A percentile compares a stretch with the other conserved stretches of the same genome.
Conservation (phyloP, 192 early-diverging fungal species). For the Podila epicladia region DNA sequence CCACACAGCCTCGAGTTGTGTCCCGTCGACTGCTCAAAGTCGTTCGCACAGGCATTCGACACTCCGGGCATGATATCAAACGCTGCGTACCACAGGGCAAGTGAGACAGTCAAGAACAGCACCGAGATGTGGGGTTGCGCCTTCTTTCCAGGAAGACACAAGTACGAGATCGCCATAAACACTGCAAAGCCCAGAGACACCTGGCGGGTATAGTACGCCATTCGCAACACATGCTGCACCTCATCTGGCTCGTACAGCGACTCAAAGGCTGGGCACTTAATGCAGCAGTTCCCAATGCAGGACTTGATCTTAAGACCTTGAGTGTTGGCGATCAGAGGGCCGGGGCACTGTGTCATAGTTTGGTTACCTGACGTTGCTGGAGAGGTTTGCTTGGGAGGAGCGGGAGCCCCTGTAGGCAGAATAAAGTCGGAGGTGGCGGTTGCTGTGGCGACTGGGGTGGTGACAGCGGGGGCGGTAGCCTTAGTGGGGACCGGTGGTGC, state of each 20-base stretch:
- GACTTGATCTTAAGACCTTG: constrained; percentile 23
- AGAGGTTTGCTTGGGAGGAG: background rate
- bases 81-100: constrained; percentile 23
- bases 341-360: constrained; percentile 11
- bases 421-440: background rate
- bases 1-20: constrained; percentile 36
- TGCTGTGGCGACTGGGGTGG: background rate
- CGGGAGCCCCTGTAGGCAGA: background rate
- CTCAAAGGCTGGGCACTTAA: constrained; percentile 35
- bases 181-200: constrained; percentile 22
- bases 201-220: constrained; percentile 16
- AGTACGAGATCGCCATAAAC: constrained; percentile 44
- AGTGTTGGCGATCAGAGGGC: constrained; percentile 33
- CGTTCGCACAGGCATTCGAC: constrained; percentile 31
- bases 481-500: background rate
- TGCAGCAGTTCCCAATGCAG: constrained; percentile 23
- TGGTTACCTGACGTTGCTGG: background rate
- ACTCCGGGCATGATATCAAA: constrained; percentile 32
- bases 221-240: constrained; percentile 9
- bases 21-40: constrained; percentile 31
- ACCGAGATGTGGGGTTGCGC: constrained; percentile 45
- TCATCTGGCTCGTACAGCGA: constrained; percentile 26
- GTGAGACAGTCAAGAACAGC: constrained; percentile 33
- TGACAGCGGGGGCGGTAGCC: background rate
- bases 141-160: constrained; percentile 34